Base-by-base conservation (phyloP, 2,329 filamentous ascomycete genomes). In the Pseudopithomyces maydicus region DNA sequence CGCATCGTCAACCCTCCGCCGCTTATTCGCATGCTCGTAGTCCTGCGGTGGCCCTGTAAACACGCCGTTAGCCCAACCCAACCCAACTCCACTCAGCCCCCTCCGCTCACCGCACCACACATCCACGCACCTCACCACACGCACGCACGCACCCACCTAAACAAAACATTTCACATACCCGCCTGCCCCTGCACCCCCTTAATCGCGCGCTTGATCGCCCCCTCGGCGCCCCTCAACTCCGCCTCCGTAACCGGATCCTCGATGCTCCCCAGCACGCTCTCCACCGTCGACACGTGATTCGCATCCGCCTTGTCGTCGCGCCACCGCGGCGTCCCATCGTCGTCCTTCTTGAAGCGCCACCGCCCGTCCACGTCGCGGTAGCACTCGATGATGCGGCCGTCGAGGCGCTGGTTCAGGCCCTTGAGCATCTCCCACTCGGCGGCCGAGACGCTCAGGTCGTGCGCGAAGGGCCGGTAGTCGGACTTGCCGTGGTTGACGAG, bases 261-360 rank as follows among this genome's bases (percentile, higher is more conserved):
- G 66, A 99, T 98, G 75, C 91, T 96, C 63, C 94, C 89, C 57
- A 97, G 83, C 3, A 99, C 95, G 72, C 90, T 96, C 23, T 88
- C 82, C 1, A 97, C 91, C 0, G 91, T 94, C 17, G 81, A 88
- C 57, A 90, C 89, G 76, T 98, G 93, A 70, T 99, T 99, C 0
- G 91, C 92, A 64, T 97, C 90, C 26, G 82, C 81, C 79, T 99
- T 99, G 77, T 99, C 95, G 69, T 98, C 93, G 51, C 95, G 85
- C 76, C 97, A 94, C 29, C 93, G 88, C 66, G 95, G 89, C 19
- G 74, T 75, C 12, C 78, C 78, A 51, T 80, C 77, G 29, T 70
- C 67, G 56, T 82, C 80, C 14, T 74, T 69, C 66, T 82, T 83
- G 74, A 91, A 91, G 56, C 92, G 87, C 95, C 95, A 99, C 20